Base-by-base conservation (phyloP, 75 land plant species). In the Larix kaempferi region DNA sequence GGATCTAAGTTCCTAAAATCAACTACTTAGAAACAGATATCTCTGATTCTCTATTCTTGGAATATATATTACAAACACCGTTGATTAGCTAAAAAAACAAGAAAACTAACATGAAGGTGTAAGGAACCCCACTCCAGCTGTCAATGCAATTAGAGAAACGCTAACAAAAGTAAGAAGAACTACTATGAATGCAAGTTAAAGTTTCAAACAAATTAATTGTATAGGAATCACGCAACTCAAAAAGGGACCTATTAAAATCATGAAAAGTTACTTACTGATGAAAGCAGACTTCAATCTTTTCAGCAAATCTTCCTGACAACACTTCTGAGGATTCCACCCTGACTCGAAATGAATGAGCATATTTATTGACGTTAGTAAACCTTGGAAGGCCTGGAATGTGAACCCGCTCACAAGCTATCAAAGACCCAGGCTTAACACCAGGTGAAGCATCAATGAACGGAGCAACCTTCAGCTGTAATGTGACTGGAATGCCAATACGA, bases 211-310 rank as follows among this genome's bases (percentile, higher is more conserved):
- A 61, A n/a, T 4, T 39, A 59, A 71, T 3, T 16, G 57, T 62
- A 21, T 44, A 54, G 26, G 26, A 67, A 52, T 3, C 2, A 21
- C 15, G 35, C 23, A 22, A 10, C 33, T 23, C 74, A 41, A 49
- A 17, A 73, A 39, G 15, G 21, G n/a, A 74, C 79, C 80, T 79
- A 67, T 85, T 56, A 39, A 16, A n/a, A 63, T 23, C 19, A 23
- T 56, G 41, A 56, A 26, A 49, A 41, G 64, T 23, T 15, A 23
- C 81, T 76, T 85, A 89, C 98, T 86, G 76, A 63, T 96, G 99
- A 79, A 96, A 81, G 78, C 96, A 93, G 62, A 94, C 74, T 74
- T 94, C 94, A 23, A 86, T 75, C 76, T 82, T 89, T n/a, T 82
- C 76, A 22, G 71, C 57, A 5, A 74, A 37, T 56, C 21, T 23